Base-by-base conservation (phyloP, 345 rosid genomes). In the Linum lewisii region DNA sequence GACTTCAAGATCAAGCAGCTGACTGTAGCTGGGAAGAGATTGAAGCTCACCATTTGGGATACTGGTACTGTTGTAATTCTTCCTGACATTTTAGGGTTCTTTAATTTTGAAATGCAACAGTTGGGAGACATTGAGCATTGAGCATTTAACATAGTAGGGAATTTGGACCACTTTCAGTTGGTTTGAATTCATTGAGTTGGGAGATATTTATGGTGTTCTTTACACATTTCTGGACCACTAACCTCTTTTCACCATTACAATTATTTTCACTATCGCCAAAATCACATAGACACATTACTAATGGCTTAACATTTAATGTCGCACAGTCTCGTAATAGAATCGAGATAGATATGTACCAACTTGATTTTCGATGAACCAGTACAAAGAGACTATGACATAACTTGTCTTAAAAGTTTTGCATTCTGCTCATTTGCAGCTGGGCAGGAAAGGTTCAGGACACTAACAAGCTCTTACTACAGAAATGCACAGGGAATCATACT, bases 21-120 rank as follows among this genome's bases (percentile, higher is more conserved):
- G 56, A 77, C 74, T 32, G 89, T 92, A 2, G 90, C 83, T 53
- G 96, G 86, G 67, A 88, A 82, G 82, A 76, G 83, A 69, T 66
- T 91, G 57, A 91, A 91, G 84, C 88, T 91, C 50, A 91, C 98
- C 34, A 88, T 91, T 19, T 91, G 98, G 98, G 98, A 91, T 70
- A 91, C 98, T 53, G 96, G 98, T 91, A 72, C 51, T 51, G 25
- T 34, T 34, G 44, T 18, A 11, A 18, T 67, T 45, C 42, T 21
- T 20, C 54, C 54, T 45, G 49, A 24, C 20, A 38, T 7, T 47
- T 20, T 25, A 8, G 56, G 47, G 16, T 50, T 55, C 51, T 49
- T 15, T 32, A 24, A 49, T 29, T 24, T 20, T 11, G 24, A 57
- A 53, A 57, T 68, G 66, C 51, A 68, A 56, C 62, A 62, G 66